A percentile compares a stretch with the other conserved stretches of the same genome.
Conservation (phyloP, 1,284 basidiomycete genomes). For the Chalciporus piperatoides region DNA sequence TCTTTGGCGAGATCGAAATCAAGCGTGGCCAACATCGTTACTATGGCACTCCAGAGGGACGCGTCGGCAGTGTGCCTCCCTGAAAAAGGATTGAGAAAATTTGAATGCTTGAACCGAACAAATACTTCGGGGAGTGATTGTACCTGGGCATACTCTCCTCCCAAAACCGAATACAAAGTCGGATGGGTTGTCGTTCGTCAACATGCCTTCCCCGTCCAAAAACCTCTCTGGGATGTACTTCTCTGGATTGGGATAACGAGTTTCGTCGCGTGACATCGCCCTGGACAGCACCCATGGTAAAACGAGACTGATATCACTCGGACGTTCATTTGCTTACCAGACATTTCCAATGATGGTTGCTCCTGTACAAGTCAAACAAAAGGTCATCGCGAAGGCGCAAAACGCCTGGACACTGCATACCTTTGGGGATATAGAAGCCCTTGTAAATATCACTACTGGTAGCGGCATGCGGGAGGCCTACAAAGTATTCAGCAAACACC, state of each 20-base stretch:
- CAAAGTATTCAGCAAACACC: too few species aligned
- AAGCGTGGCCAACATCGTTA: constrained; percentile 3
- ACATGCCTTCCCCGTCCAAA: constrained; percentile 14
- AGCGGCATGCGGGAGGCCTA: constrained; percentile 6
- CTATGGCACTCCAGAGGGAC: constrained; percentile 2
- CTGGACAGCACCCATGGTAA: constrained; percentile 7
- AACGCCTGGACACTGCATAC: background rate
- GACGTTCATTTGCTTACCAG: background rate
- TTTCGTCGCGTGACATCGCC: constrained; percentile 22
- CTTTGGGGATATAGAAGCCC: constrained; percentile 1
- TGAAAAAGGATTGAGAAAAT: too few species aligned
- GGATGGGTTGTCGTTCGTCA: constrained; percentile 18
- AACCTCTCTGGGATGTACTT: constrained; percentile 27
- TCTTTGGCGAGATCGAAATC: constrained; percentile 2
- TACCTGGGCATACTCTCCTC: constrained; percentile 22
- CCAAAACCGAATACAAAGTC: constrained; percentile 25
- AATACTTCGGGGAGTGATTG: background rate
- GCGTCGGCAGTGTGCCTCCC: background rate
- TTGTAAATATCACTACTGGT: background rate
- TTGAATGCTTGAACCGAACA: too few species aligned
- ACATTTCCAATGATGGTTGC: background rate
- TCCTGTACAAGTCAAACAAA: background rate
- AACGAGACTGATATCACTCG: background rate
- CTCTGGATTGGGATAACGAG: constrained; percentile 19
- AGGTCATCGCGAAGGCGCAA: background rate